Evolutionary conservation across 2,329 filamentous ascomycete genomes (phyloP).

Genomic region (Aureobasidium lini): DNA sequence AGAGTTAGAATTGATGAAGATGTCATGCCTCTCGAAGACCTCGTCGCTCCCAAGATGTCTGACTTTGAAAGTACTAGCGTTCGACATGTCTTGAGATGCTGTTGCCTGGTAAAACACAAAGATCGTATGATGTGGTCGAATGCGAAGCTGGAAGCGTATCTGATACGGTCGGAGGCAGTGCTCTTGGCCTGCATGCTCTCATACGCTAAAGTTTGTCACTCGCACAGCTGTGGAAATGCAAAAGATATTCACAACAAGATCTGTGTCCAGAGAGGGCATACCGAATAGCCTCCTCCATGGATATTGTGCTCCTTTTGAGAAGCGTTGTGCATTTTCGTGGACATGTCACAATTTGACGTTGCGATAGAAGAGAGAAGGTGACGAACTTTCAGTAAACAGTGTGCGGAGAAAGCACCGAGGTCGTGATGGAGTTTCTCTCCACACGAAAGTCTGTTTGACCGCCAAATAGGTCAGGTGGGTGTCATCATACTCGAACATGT

Average conservation of each 20-base stretch:
- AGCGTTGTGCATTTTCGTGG: no score
- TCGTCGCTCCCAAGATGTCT: neutral
- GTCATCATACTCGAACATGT: neutral
- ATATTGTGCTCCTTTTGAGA: no score
- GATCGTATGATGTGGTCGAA: neutral
- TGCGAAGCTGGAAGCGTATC: neutral
- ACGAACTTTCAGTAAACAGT: no score
- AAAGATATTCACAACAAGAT: no score
- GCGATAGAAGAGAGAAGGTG: no score
- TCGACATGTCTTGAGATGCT: neutral
- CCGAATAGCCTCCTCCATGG: no score
- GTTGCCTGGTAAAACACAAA: neutral
- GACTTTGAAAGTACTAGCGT: neutral
- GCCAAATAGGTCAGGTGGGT: conserved; percentile 1
- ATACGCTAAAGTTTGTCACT: no score
- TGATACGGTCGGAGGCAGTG: neutral
- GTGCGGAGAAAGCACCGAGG: no score
- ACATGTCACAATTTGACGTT: no score
- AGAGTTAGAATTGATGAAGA: neutral
- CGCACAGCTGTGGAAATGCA: no score
- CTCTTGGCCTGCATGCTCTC: neutral
- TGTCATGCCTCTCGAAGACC: neutral
- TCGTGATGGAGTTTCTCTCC: neutral
- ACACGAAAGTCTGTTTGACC: conserved; percentile 1
- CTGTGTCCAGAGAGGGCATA: no score